Conservation (phyloP, 495 filamentous ascomycete species). For the Penicillium daleae region DNA sequence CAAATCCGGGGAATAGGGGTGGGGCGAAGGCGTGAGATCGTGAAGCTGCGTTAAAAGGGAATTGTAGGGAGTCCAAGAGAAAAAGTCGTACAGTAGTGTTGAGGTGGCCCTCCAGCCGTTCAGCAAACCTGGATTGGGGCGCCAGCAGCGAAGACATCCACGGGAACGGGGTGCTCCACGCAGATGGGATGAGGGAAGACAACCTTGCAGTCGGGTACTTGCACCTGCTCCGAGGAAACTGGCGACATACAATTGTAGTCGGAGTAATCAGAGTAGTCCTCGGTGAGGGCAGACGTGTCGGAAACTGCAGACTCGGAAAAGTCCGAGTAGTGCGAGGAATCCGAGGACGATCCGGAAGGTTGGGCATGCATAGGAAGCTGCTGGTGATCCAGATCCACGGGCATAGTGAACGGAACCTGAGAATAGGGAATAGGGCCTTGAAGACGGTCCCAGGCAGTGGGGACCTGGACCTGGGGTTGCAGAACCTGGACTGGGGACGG, state of each 20-base stretch:
- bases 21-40: constrained; percentile 27
- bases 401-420: constrained; percentile 32
- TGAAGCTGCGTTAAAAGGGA: constrained; percentile 31
- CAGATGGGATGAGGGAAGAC: constrained; percentile 36
- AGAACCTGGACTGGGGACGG: not conserved
- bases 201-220: constrained; percentile 40
- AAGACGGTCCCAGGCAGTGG: constrained; percentile 18
- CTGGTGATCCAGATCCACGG: constrained; percentile 26
- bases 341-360: constrained; percentile 44
- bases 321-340: constrained; percentile 47
- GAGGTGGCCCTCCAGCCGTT: constrained; percentile 8
- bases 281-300: constrained; percentile 46
- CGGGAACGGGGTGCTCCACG: constrained; percentile 31
- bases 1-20: constrained; percentile 4
- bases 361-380: constrained; percentile 38
- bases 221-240: constrained; percentile 35
- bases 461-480: not conserved
- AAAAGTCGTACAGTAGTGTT: constrained; percentile 6
- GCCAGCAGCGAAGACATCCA: constrained; percentile 28
- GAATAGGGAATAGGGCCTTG: constrained; percentile 36
- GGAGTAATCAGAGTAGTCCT: constrained; percentile 46
- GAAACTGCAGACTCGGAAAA: constrained; percentile 49
- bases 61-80: not conserved
- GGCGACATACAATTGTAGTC: constrained; percentile 50
- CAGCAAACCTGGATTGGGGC: constrained; percentile 35